Conservation (phyloP, 108 stramenopile genomes). For the Skeletonema tropicum region DNA sequence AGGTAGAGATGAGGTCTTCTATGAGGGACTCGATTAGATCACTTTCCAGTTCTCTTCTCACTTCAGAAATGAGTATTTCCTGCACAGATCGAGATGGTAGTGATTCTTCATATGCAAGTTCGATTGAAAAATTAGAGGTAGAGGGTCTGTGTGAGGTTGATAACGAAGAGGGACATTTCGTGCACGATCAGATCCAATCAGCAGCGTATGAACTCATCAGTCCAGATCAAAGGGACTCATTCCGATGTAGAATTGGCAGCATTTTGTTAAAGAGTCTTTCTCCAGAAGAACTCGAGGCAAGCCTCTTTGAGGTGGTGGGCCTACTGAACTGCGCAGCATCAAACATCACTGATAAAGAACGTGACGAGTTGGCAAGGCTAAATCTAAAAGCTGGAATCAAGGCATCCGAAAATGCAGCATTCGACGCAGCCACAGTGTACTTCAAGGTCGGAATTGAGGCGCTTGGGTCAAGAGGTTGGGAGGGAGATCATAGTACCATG, state of each 20-base stretch:
- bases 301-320: too few species aligned
- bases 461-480: too few species aligned
- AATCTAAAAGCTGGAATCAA: not conserved
- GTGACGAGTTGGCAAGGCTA: not conserved
- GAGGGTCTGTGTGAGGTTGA: not conserved
- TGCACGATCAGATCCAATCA: constrained; percentile 51
- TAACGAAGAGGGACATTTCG: not conserved
- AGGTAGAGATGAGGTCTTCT: too few species aligned
- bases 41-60: too few species aligned
- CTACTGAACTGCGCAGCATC: not conserved
- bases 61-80: too few species aligned
- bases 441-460: not conserved
- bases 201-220: not conserved
- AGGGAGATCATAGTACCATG: too few species aligned
- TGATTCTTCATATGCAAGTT: not conserved
- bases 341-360: not conserved
- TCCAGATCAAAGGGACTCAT: not conserved
- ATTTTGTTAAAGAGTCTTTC: not conserved
- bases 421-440: not conserved
- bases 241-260: not conserved
- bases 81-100: too few species aligned
- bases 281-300: too few species aligned
- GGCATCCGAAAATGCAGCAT: not conserved
- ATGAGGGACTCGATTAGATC: too few species aligned
- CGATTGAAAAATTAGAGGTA: too few species aligned